A percentile compares a stretch with the other conserved stretches of the same genome.
Conservation (phyloP, 2,329 filamentous ascomycete genomes). For the Penicillium sp. region DNA sequence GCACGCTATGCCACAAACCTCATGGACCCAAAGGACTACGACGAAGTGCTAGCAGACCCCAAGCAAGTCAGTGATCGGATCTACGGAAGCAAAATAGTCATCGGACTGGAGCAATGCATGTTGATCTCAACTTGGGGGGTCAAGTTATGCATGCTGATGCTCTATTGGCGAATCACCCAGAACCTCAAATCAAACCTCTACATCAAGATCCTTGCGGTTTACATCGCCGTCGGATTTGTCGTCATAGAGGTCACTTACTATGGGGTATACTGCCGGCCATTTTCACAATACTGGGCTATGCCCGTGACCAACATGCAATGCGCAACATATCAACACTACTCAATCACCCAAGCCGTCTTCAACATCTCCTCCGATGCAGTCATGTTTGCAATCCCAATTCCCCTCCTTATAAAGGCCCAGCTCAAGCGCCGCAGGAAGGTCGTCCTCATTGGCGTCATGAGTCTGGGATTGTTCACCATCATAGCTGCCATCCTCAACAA, state of each 20-base stretch:
- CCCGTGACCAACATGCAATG: conserved; percentile 41
- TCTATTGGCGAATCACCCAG: conserved; percentile 48
- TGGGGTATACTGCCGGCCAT: conserved; percentile 49
- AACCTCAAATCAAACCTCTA: conserved; percentile 35
- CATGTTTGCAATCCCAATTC: conserved; percentile 41
- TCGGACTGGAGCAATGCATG: conserved; percentile 51
- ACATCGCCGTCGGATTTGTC: conserved; percentile 45
- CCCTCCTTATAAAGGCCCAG: conserved; percentile 36
- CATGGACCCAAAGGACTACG: conserved; percentile 36
- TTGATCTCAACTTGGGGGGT: conserved; percentile 49
- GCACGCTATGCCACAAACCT: conserved; percentile 39
- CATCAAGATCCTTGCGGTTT: conserved; percentile 42
- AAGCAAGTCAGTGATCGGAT: conserved; percentile 44
- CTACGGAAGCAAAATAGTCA: conserved; percentile 49
- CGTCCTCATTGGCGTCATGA: conserved; percentile 36
- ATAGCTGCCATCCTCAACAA: conserved; percentile 50
- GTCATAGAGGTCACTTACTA: conserved; percentile 50
- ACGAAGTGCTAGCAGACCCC: conserved; percentile 31
- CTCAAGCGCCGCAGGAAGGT: conserved; percentile 36
- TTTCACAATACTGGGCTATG: conserved; percentile 50
- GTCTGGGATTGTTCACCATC: conserved; percentile 41
- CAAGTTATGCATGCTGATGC: conserved; percentile 51
- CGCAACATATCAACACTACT: conserved; percentile 41
- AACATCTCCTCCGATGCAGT: conserved; percentile 43
- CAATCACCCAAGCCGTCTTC: conserved; percentile 45